Evolutionary conservation across 768 basidiomycete species (phyloP).

Genomic region (Boletus barrowsii): DNA sequence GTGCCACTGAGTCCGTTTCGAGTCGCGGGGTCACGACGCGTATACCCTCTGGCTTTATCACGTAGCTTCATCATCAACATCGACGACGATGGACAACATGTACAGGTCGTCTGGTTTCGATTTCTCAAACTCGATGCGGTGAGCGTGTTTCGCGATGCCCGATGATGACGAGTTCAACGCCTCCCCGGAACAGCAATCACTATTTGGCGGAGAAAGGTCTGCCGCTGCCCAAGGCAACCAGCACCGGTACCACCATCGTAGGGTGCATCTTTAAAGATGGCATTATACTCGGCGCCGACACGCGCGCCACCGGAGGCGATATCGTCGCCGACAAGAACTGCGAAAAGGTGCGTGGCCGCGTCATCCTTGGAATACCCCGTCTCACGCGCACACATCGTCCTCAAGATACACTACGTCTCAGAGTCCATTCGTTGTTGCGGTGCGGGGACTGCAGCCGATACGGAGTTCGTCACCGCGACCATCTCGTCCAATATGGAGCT

Average conservation of each 20-base stretch:
- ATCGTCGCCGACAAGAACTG: conserved; percentile 99
- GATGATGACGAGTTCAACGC: background rate
- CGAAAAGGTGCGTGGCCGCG: conserved; percentile 73
- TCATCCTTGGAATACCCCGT: background rate
- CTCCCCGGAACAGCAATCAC: conserved; percentile 51
- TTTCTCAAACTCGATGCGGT: conserved; percentile 77
- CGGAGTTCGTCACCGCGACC: conserved; percentile 90
- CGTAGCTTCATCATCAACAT: too few species aligned
- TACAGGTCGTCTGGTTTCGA: conserved; percentile 64
- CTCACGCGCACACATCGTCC: background rate
- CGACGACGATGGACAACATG: conserved; percentile 41
- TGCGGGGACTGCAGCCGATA: conserved; percentile 98
- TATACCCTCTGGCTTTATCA: conserved; percentile 12
- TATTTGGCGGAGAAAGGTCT: conserved; percentile 70
- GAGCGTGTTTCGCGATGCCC: conserved; percentile 9
- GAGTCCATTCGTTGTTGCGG: conserved; percentile 97
- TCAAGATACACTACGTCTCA: conserved; percentile 93
- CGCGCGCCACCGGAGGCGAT: conserved; percentile 88
- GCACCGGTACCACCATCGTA: conserved; percentile 97
- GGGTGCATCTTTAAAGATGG: conserved; percentile 93
- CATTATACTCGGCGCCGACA: conserved; percentile 93
- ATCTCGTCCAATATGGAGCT: conserved; percentile 97
- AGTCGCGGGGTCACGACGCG: conserved; percentile 25
- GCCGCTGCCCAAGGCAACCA: conserved; percentile 78
- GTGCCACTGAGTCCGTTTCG: conserved; percentile 20